These are phyloP conservation scores for Penicillium argentinense DNA, from an alignment of 495 filamentous ascomycete species.

Conservation along the genomic window DNA sequence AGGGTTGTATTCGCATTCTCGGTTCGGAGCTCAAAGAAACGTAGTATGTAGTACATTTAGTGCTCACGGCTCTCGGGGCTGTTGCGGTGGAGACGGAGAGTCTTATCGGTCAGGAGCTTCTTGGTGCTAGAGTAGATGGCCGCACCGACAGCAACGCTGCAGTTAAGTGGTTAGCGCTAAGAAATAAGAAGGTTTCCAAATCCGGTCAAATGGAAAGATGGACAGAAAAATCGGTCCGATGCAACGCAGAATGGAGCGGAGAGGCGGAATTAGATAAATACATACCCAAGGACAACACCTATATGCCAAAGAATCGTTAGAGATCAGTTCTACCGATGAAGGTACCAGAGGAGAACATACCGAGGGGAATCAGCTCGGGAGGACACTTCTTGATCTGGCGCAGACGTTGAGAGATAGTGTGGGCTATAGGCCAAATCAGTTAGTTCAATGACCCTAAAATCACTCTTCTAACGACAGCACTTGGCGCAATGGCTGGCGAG, in stretches of 20 bases:
- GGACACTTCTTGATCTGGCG: conserved; percentile 84
- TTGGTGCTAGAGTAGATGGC: conserved; percentile 76
- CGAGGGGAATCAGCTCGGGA: conserved; percentile 91
- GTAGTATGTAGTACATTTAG: conserved; percentile 47
- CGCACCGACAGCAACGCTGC: conserved; percentile 65
- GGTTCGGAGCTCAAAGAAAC: conserved; percentile 33
- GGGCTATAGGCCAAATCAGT: conserved; percentile 57
- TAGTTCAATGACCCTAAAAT: conserved; percentile 22
- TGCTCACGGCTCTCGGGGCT: conserved; percentile 48
- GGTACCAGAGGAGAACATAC: conserved; percentile 51
- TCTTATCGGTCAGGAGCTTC: conserved; percentile 88
- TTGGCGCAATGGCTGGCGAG: conserved; percentile 11
- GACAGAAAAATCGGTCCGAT: conserved; percentile 16
- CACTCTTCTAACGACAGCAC: neutral
- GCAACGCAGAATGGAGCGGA: conserved; percentile 16
- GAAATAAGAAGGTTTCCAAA: neutral
- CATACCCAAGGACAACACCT: conserved; percentile 84
- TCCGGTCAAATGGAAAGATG: conserved; percentile 6
- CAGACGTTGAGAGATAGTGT: conserved; percentile 96
- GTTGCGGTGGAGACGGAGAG: conserved; percentile 70
- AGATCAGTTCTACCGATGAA: conserved; percentile 1
- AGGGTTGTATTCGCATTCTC: conserved; percentile 33
- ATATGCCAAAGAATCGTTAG: conserved; percentile 23
- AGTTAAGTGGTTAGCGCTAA: conserved; percentile 26
- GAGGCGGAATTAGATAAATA: conserved; percentile 19